Percentiles rank a stretch among this genome's conserved stretches.
These are phyloP conservation scores for Malus hybrid DNA, from an alignment of 331 rosid genomes.

Conservation along the genomic window DNA sequence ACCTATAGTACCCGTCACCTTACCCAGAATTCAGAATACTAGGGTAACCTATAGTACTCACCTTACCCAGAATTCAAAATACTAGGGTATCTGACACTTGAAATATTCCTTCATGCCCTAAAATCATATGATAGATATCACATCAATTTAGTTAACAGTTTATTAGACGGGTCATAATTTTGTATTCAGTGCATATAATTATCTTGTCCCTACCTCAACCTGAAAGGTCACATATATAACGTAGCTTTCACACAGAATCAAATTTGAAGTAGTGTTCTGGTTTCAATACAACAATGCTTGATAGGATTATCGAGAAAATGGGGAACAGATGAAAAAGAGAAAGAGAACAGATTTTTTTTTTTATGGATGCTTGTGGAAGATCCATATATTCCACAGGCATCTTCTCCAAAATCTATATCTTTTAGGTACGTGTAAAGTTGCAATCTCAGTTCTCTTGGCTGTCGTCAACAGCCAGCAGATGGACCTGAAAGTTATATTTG, in stretches of 20 bases:
- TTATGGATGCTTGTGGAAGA: constrained; percentile 17
- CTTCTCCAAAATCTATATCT: constrained; percentile 2
- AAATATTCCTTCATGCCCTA: too few relatives aligned
- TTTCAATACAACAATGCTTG: not conserved
- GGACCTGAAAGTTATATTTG: constrained; percentile 1
- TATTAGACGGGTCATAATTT: not conserved
- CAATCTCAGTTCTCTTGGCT: constrained; percentile 2
- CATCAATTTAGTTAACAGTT: not conserved
- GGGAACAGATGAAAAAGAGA: not conserved
- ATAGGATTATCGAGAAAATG: not conserved
- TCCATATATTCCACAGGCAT: constrained; percentile 19
- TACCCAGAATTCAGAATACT: too few relatives aligned
- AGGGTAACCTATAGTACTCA: too few relatives aligned
- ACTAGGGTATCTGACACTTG: too few relatives aligned
- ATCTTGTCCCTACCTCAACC: constrained; percentile 8
- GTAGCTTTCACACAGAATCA: constrained; percentile 7
- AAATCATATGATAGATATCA: too few relatives aligned
- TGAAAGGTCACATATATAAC: constrained; percentile 9
- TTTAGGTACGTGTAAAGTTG: not conserved
- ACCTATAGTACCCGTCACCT: too few relatives aligned
- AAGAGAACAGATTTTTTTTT: too few relatives aligned
- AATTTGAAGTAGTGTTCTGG: not conserved
- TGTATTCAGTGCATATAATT: not conserved
- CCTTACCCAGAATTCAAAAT: too few relatives aligned
- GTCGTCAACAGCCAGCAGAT: not conserved